These are phyloP conservation scores for Cladophialophora chaetospira DNA, from an alignment of 2,329 filamentous ascomycete genomes.

Conservation along the genomic window DNA sequence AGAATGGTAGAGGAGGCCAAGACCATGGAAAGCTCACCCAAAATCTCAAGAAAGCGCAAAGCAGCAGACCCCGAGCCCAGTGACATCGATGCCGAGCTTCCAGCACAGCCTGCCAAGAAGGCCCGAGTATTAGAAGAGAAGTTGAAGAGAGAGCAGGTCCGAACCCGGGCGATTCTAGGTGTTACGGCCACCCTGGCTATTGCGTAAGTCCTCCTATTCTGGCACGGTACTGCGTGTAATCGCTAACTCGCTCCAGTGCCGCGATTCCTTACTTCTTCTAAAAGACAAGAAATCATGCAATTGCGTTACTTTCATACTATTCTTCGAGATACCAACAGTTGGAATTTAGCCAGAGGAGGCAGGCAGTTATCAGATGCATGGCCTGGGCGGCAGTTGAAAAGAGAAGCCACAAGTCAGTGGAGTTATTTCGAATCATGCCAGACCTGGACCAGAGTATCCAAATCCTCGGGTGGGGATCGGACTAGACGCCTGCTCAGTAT, in stretches of 20 bases:
- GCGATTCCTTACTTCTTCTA: slow-evolving; percentile 52
- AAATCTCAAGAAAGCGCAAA: slow-evolving; percentile 64
- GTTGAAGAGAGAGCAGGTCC: slow-evolving; percentile 80
- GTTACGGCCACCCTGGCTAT: slow-evolving; percentile 84
- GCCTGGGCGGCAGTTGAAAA: background rate
- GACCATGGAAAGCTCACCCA: slow-evolving; percentile 43
- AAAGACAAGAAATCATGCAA: background rate
- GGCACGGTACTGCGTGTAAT: background rate
- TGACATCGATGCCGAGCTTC: slow-evolving; percentile 38
- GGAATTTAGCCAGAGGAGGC: background rate
- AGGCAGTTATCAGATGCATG: no score
- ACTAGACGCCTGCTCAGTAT: background rate
- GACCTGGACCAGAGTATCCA: no score
- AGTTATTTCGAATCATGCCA: background rate
- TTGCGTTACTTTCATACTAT: background rate
- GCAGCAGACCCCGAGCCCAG: slow-evolving; percentile 58
- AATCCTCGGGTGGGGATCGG: no score
- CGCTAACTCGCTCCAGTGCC: slow-evolving; percentile 40
- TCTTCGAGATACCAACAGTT: slow-evolving; percentile 14
- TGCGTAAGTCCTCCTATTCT: slow-evolving; percentile 66
- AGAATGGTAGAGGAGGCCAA: slow-evolving; percentile 80
- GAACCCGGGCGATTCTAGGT: slow-evolving; percentile 81
- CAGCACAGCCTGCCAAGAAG: slow-evolving; percentile 67
- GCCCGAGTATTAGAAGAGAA: slow-evolving; percentile 70
- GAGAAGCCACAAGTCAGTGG: background rate